A percentile compares a stretch with the other conserved stretches of the same genome.
These are phyloP conservation scores for Pseudomassariella vexata DNA, from an alignment of 2,329 filamentous ascomycete species.

Conservation along the genomic window DNA sequence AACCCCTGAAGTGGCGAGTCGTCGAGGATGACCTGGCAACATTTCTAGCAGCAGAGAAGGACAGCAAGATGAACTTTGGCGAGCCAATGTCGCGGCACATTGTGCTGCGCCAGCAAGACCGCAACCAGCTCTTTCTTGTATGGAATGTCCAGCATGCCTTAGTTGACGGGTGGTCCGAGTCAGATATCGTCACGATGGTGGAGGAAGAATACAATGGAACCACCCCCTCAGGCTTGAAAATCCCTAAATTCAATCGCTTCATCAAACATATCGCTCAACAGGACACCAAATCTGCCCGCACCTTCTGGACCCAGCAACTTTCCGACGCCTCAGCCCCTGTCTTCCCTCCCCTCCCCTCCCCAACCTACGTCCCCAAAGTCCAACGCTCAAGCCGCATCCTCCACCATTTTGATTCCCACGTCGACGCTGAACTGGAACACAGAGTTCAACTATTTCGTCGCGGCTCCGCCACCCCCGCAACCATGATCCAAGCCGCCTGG, in stretches of 20 bases:
- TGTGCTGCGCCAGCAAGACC: neutral
- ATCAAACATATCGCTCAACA: neutral
- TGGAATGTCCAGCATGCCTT: slow-evolving; percentile 1
- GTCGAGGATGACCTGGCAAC: neutral
- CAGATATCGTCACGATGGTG: neutral
- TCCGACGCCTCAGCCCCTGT: neutral
- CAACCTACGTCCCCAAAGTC: neutral
- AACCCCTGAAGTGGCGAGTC: neutral
- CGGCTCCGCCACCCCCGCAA: neutral
- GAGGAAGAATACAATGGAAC: neutral
- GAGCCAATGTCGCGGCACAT: neutral
- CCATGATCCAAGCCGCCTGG: slow-evolving; percentile 2
- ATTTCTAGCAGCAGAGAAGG: neutral
- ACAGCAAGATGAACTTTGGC: neutral
- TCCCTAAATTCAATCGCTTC: slow-evolving; percentile 3
- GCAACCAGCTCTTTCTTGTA: neutral
- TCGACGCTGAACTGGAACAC: neutral
- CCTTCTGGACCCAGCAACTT: slow-evolving; percentile 1
- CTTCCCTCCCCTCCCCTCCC: neutral
- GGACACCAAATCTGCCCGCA: neutral
- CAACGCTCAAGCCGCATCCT: neutral
- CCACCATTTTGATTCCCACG: neutral
- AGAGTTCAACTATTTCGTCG: neutral
- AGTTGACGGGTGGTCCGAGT: neutral
- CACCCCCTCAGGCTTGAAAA: neutral